phyloP scores from a whole-genome alignment of 768 basidiomycete species.

The Boletus sp. region DNA sequence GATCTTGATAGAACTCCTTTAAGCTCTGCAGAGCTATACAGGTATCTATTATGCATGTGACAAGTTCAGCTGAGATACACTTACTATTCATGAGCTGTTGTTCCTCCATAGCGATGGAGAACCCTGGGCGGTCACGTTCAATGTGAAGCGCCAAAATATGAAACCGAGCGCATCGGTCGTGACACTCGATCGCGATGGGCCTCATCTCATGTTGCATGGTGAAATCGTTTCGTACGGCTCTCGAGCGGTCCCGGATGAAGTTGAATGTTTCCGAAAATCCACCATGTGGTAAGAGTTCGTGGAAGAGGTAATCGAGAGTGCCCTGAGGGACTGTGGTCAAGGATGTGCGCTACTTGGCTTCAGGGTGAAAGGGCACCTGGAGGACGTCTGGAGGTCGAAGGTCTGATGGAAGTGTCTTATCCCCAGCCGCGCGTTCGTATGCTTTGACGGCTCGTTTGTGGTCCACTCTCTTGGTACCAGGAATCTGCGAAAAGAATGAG shows the following conservation, averaged over 20 bases:
- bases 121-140: slow-evolving; percentile 52
- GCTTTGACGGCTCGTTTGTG: slow-evolving; percentile 88
- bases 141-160: slow-evolving; percentile 82
- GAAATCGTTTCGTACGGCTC: slow-evolving; percentile 89
- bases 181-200: slow-evolving; percentile 76
- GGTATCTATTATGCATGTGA: not conserved
- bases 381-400: slow-evolving; percentile 83
- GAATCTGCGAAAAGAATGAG: slow-evolving; percentile 55
- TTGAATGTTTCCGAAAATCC: slow-evolving; percentile 69
- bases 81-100: slow-evolving; percentile 90
- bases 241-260: slow-evolving; percentile 90
- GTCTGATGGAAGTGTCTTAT: slow-evolving; percentile 89
- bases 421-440: slow-evolving; percentile 92
- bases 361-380: slow-evolving; percentile 44
- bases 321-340: slow-evolving; percentile 39
- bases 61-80: slow-evolving; percentile 25
- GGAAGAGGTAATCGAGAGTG: slow-evolving; percentile 92
- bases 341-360: not conserved
- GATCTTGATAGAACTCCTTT: slow-evolving; percentile 91
- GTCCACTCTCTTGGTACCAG: slow-evolving; percentile 82
- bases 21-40: slow-evolving; percentile 82
- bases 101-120: slow-evolving; percentile 71
- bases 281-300: slow-evolving; percentile 64
- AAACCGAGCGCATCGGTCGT: slow-evolving; percentile 91
- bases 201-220: slow-evolving; percentile 87